phyloP scores from a whole-genome alignment of 164 flowering plant genomes.

The Chloranthus sessilifolius region DNA sequence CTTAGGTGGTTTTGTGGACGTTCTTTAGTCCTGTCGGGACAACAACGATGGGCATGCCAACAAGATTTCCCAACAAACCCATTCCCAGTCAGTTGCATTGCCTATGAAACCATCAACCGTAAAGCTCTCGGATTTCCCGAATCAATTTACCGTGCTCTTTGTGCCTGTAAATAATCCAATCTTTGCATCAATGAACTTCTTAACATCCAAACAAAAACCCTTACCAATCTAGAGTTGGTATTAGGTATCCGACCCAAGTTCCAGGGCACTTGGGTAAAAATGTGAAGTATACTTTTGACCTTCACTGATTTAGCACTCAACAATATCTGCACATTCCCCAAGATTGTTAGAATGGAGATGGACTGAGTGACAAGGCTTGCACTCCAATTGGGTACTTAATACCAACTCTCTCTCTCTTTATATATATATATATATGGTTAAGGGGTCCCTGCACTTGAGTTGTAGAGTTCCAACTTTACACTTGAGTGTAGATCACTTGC shows the following conservation, averaged over 20 bases:
- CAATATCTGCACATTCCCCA: too few relatives aligned
- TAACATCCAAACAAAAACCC: background rate
- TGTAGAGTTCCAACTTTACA: too few relatives aligned
- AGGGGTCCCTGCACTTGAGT: too few relatives aligned
- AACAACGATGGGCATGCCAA: conserved; percentile 77
- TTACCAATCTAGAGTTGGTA: background rate
- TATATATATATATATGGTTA: too few relatives aligned
- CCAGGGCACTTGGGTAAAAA: too few relatives aligned
- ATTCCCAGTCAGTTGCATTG: conserved; percentile 91
- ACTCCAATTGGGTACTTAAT: too few relatives aligned
- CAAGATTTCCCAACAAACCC: conserved; percentile 89
- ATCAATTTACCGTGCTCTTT: conserved; percentile 80
- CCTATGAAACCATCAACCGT: conserved; percentile 87
- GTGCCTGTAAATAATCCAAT: conserved; percentile 50
- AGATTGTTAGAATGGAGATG: too few relatives aligned
- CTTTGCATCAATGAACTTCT: background rate
- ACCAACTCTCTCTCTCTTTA: too few relatives aligned
- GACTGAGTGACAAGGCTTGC: too few relatives aligned
- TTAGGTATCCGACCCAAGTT: too few relatives aligned
- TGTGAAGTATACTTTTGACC: too few relatives aligned
- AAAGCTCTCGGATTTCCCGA: conserved; percentile 57
- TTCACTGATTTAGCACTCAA: background rate
- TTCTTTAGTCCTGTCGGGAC: conserved; percentile 68
- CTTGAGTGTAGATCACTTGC: too few relatives aligned
- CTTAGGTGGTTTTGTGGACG: conserved; percentile 44